phyloP scores from a whole-genome alignment of 2,329 filamentous ascomycete species.

The Colletotrichum navitas region DNA sequence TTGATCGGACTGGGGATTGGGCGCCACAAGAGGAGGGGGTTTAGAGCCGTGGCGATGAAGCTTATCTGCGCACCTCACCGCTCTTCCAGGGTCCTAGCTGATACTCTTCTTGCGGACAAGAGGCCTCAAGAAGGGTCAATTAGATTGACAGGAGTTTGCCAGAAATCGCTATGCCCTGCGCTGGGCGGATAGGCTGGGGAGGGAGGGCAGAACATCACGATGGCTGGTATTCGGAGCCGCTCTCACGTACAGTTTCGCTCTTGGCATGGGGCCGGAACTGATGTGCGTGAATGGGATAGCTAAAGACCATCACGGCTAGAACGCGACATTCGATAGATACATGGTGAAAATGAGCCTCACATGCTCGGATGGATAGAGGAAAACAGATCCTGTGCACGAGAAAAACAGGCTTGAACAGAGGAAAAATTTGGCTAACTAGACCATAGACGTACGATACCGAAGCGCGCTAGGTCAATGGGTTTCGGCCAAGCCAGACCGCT shows the following conservation, averaged over 20 bases:
- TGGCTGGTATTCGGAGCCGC: conserved; percentile 20
- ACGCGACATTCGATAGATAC: no score
- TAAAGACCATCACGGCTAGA: not conserved
- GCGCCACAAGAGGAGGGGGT: conserved; percentile 1
- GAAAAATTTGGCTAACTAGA: not conserved
- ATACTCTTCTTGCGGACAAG: no score
- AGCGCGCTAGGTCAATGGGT: conserved; percentile 27
- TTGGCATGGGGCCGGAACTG: conserved; percentile 11
- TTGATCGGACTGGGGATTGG: conserved; percentile 1
- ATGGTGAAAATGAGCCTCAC: no score
- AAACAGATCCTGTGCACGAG: not conserved
- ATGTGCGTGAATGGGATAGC: conserved; percentile 4
- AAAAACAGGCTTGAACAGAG: not conserved
- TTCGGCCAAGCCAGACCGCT: conserved; percentile 20
- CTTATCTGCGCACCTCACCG: conserved; percentile 25
- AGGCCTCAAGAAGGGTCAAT: no score
- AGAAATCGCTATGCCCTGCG: no score
- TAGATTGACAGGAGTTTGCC: no score
- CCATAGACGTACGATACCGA: conserved; percentile 9
- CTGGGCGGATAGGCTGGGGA: conserved; percentile 10
- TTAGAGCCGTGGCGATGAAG: conserved; percentile 6
- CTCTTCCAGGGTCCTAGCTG: conserved; percentile 1
- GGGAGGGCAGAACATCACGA: conserved; percentile 8
- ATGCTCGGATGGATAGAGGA: conserved; percentile 16
- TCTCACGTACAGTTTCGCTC: not conserved